phyloP scores from a whole-genome alignment of 164 flowering plant species.

The Annona cherimola region DNA sequence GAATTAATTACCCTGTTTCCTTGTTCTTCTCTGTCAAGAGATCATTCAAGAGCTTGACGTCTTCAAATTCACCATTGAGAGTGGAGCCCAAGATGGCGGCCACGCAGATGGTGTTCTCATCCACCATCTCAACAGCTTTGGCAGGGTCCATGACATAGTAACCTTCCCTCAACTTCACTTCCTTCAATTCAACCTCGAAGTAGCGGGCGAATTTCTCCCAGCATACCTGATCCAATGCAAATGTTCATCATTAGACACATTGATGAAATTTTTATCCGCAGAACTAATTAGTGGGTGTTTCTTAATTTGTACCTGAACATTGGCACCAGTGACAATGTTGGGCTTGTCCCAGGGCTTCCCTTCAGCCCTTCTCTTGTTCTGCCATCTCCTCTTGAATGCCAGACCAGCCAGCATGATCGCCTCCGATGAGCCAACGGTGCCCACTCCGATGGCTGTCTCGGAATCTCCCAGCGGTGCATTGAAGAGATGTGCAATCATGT shows the following conservation, averaged over 20 bases:
- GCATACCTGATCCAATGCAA: conserved; percentile 25
- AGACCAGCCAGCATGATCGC: conserved; percentile 44
- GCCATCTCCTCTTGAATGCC: conserved; percentile 45
- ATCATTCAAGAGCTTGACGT: conserved; percentile 42
- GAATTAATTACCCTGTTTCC: conserved; percentile 24
- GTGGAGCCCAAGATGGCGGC: conserved; percentile 46
- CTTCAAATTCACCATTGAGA: conserved; percentile 44
- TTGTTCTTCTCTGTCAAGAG: conserved; percentile 33
- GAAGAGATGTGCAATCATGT: conserved; percentile 42
- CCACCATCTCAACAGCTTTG: conserved; percentile 42
- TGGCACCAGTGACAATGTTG: conserved; percentile 42
- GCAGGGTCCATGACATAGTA: conserved; percentile 44
- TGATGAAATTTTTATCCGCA: neutral
- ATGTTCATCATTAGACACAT: no score
- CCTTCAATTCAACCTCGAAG: conserved; percentile 42
- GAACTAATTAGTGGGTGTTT: neutral
- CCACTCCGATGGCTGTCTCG: conserved; percentile 36
- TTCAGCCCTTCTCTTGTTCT: conserved; percentile 34
- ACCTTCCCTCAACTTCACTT: conserved; percentile 37
- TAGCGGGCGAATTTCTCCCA: conserved; percentile 47
- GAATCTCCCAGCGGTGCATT: conserved; percentile 34
- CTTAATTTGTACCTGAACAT: conserved; percentile 24
- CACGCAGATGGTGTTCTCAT: conserved; percentile 45
- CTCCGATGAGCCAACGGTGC: conserved; percentile 43
- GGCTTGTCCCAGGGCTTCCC: conserved; percentile 36